Conservation (phyloP, 2,329 filamentous ascomycete genomes). For the Hypoxylon sp. region DNA sequence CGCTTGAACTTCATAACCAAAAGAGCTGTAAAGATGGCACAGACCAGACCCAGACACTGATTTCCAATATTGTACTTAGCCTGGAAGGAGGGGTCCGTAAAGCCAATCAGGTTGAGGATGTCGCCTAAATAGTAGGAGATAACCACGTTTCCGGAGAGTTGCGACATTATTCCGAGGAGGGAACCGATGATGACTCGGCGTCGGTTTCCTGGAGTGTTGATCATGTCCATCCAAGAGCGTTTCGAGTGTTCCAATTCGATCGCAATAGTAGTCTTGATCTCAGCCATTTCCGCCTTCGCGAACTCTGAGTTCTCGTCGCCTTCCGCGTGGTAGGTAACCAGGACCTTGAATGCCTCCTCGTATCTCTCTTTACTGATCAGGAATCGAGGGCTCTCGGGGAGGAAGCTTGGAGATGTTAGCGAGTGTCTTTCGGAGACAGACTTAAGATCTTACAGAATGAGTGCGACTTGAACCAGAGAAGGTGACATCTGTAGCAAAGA, state of each 20-base stretch:
- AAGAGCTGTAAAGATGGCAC: constrained; percentile 53
- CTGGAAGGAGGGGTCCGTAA: constrained; percentile 51
- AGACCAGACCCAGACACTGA: constrained; percentile 57
- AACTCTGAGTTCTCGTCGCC: constrained; percentile 56
- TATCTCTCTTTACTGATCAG: constrained; percentile 45
- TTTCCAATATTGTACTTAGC: constrained; percentile 57
- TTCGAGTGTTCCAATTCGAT: constrained; percentile 57
- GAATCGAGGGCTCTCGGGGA: constrained; percentile 46
- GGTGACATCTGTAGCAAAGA: constrained; percentile 55
- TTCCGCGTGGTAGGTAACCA: constrained; percentile 54
- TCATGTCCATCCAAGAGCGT: constrained; percentile 61
- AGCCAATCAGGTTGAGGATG: constrained; percentile 57
- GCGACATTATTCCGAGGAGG: constrained; percentile 62
- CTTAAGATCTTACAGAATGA: constrained; percentile 49
- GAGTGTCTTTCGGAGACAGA: neutral
- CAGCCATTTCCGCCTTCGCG: constrained; percentile 59
- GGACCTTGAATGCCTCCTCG: constrained; percentile 46
- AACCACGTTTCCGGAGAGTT: constrained; percentile 62
- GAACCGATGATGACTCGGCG: constrained; percentile 58
- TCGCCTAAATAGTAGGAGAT: constrained; percentile 58
- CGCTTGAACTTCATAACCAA: constrained; percentile 56
- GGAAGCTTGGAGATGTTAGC: constrained; percentile 38
- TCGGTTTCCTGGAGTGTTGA: constrained; percentile 59
- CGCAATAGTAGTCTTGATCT: constrained; percentile 61
- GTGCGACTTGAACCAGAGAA: constrained; percentile 50